A percentile compares a stretch with the other conserved stretches of the same genome.
These are phyloP conservation scores for Lactifluus subvellereus DNA, from an alignment of 768 basidiomycete genomes.

Conservation along the genomic window DNA sequence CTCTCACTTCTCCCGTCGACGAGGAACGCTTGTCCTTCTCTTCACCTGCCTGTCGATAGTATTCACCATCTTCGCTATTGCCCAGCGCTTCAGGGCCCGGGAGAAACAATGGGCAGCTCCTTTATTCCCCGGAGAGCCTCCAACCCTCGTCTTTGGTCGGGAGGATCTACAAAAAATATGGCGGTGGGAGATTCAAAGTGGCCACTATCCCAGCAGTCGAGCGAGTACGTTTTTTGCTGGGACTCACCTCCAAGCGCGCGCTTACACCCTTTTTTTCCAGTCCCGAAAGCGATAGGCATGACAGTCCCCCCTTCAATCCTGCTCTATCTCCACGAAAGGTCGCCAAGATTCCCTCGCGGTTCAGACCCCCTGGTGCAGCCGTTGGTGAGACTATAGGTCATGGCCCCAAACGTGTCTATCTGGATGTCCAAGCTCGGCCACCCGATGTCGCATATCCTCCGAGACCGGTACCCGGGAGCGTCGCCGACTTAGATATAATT, in stretches of 20 bases:
- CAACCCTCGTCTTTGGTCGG: slow-evolving; percentile 68
- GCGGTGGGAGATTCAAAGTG: slow-evolving; percentile 92
- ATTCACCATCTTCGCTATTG: slow-evolving; percentile 55
- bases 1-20: slow-evolving; percentile 52
- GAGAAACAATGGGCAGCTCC: slow-evolving; percentile 56
- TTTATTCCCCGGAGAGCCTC: slow-evolving; percentile 48
- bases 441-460: slow-evolving; percentile 78
- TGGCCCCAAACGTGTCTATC: slow-evolving; percentile 74
- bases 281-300: slow-evolving; percentile 64
- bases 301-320: slow-evolving; percentile 57
- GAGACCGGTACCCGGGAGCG: slow-evolving; percentile 75
- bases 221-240: slow-evolving; percentile 48
- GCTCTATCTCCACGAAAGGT: slow-evolving; percentile 57
- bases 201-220: slow-evolving; percentile 85
- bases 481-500: slow-evolving; percentile 84
- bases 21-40: slow-evolving; percentile 49
- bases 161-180: slow-evolving; percentile 87
- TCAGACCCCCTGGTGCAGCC: slow-evolving; percentile 43
- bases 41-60: slow-evolving; percentile 41
- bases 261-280: slow-evolving; percentile 34
- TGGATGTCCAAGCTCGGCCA: slow-evolving; percentile 57
- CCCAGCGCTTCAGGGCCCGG: slow-evolving; percentile 54
- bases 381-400: slow-evolving; percentile 58
- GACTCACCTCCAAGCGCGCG: slow-evolving; percentile 2
- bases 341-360: slow-evolving; percentile 42